Evolutionary conservation across 768 basidiomycete species (phyloP), one percentile per base, ranked within the genome.

Genomic region (Flagelloscypha sp.): DNA sequence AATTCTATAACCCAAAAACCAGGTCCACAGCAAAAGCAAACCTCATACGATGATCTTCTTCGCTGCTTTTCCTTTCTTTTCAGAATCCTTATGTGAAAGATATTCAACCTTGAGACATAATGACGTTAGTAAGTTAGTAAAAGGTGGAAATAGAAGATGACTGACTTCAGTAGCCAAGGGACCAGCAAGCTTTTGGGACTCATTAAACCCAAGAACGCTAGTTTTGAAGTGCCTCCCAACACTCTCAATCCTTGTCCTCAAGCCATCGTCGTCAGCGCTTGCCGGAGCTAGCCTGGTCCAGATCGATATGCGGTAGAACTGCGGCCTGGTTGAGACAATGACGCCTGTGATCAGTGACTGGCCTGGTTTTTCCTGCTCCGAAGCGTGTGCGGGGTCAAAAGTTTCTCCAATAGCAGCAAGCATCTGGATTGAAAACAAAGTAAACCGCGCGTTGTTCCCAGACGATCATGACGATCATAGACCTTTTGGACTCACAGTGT

Each of bases 331-430:
- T 4, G 88, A 93, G 30, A 97, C 83, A 49, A 99, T 98, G 34
- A 95, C 92, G 33, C 92, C 92, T 0, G 93, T 97, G 47, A 84
- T 81, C 46, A 88, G 65, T 24, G 80, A 78, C 12, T 58, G 57
- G 29, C 61, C 70, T 43, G 55, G 55, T 13, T 49, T 59, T 45
- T 65, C 72, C 30, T 61, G 50, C 40, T 54, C 34, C 24, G 48
- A 53, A 16, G 79, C 70, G 31, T 87, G 72, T 36, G 79, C 74
- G 11, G 93, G 89, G 59, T 98, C 95, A 57, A 95, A 97, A 0
- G 92, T 99, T 63, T 99, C 95, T 35, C 95, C 95, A 46, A 99
- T 99, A 29, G 94, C 95, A 41, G 95, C 95, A 40, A 99, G 79
- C 94, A 98, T 97, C 95, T 98, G 58, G 3, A n/a, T 9, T 19